Conservation (phyloP, 768 basidiomycete species). For the Tubosaeta brunneosetosa region DNA sequence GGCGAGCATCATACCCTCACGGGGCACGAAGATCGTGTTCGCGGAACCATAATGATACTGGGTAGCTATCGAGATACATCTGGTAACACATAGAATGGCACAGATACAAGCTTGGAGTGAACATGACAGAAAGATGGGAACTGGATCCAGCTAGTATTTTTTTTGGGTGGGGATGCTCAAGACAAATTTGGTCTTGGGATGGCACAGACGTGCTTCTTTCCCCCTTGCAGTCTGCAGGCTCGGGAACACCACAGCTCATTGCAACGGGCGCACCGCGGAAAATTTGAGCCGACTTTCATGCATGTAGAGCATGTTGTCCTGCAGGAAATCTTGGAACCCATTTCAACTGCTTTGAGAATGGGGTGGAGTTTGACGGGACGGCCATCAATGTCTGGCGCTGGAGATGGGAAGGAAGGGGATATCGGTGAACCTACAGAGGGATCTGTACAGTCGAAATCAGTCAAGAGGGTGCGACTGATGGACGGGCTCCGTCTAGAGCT, state of each 20-base stretch:
- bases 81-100: not conserved
- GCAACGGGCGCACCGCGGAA: conserved; percentile 59
- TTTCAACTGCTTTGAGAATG: conserved; percentile 48
- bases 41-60: not conserved
- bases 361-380: conserved; percentile 32
- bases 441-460: conserved; percentile 11
- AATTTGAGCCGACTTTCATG: conserved; percentile 48
- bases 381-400: conserved; percentile 12
- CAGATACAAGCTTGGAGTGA: not conserved
- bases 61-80: not conserved
- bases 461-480: conserved; percentile 41
- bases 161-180: not conserved
- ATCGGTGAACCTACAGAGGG: conserved; percentile 8
- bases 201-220: conserved; percentile 48
- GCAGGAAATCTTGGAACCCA: conserved; percentile 45
- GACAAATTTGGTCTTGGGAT: conserved; percentile 7
- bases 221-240: conserved; percentile 50
- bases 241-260: conserved; percentile 61
- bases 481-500: conserved; percentile 30
- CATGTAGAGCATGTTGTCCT: conserved; percentile 48
- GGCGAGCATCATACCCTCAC: conserved; percentile 56
- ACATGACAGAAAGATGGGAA: not conserved
- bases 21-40: conserved; percentile 84
- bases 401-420: conserved; percentile 11
- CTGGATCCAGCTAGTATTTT: not conserved